Base-by-base conservation (phyloP, 2,329 filamentous ascomycete species). In the Dactylonectria estremocensis region DNA sequence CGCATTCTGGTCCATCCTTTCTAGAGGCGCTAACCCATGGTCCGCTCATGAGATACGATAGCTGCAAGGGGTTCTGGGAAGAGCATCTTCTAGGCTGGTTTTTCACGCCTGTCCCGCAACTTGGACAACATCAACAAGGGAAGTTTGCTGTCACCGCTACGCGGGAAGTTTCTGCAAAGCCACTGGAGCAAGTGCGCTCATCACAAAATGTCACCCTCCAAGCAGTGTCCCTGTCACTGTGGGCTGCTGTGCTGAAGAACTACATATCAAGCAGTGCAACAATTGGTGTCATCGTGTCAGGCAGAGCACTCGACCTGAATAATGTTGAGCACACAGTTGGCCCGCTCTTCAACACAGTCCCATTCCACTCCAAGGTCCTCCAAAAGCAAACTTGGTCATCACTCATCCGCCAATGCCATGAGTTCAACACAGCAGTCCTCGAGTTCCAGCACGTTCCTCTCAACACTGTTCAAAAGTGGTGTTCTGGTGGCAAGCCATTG, bases 301-400 rank as follows among this genome's bases (percentile, higher is more conserved):
- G 95, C 1, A 88, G 95, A 66, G 88, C 90, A 0, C 88, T 97
- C 5, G 88, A 93, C 49, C 81, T 94, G 13, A 86, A 91, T 8
- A 84, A 85, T 2, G 87, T 91, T 2, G 92, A 95, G 53, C 77
- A 85, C 22, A 88, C 93, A 1, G 87, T 96, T 48, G 95, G 95
- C 0, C 95, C 95, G 0, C 82, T 98, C 20, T 97, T 98, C 86
- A 98, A 98, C 77, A 97, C 95, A 0, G 83, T 98, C 1, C 94
- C 95, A 0, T 94, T 92, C 77, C 86, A 88, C 61, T 80, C 90
- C 37, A 76, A 82, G 6, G 71, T 87, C 14, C 68, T 80, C 7
- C 69, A 78, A 0, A 75, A 79, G 0, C 82, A 86, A 5, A 89
- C 85, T 0, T 94, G 92, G 89, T 77, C 81, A 1, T 84, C 88